These are phyloP conservation scores for Berberis vulgaris DNA, from an alignment of 164 flowering plant genomes.

Conservation along the genomic window DNA sequence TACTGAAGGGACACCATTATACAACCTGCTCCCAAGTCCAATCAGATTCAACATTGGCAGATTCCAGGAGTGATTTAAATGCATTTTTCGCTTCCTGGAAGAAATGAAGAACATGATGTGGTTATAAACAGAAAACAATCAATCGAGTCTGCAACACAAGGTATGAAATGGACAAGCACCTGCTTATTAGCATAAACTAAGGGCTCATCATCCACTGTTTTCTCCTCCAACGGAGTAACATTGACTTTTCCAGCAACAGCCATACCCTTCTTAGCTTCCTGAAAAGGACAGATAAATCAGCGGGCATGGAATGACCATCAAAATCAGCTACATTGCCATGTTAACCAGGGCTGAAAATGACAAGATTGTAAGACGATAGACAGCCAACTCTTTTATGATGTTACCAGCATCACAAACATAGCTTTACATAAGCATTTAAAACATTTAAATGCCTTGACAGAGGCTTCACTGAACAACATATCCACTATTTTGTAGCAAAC, in stretches of 20 bases:
- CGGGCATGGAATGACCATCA: not conserved
- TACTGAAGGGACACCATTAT: not conserved
- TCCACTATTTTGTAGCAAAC: too few relatives aligned
- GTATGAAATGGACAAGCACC: conserved; percentile 25
- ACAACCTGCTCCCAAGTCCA: conserved; percentile 98
- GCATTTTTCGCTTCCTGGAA: conserved; percentile 90
- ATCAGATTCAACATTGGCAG: conserved; percentile 84
- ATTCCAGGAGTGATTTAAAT: conserved; percentile 84
- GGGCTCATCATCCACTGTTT: conserved; percentile 68
- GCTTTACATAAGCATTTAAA: too few relatives aligned
- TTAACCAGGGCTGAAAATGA: not conserved
- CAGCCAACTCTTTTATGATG: not conserved
- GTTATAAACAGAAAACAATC: not conserved
- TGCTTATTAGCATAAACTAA: conserved; percentile 69
- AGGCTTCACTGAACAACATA: too few relatives aligned
- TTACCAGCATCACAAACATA: too few relatives aligned
- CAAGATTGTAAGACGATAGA: not conserved
- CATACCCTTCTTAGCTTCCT: conserved; percentile 74
- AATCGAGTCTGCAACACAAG: not conserved
- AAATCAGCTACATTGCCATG: not conserved
- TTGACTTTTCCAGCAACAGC: conserved; percentile 62
- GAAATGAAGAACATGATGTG: not conserved
- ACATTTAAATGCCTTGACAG: too few relatives aligned
- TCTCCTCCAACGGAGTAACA: conserved; percentile 56
- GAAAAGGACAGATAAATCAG: conserved; percentile 1